phyloP scores from a whole-genome alignment of 2,329 filamentous ascomycete species.

The Sarocladium oryzae region DNA sequence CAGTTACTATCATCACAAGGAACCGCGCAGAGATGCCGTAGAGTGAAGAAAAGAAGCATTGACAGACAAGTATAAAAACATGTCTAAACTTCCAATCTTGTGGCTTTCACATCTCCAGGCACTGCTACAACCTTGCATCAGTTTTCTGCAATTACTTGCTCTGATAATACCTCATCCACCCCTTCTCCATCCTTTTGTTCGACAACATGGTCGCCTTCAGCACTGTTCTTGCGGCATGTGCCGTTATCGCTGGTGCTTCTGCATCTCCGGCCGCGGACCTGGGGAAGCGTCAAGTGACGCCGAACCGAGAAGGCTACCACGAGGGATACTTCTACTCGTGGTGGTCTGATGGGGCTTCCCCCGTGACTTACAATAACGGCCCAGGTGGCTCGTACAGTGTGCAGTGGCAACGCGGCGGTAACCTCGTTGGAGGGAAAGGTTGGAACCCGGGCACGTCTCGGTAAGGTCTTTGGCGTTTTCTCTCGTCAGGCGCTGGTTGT shows the following conservation, averaged over 20 bases:
- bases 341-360: conserved; percentile 35
- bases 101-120: too few species aligned
- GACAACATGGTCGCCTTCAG: conserved; percentile 10
- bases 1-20: not conserved
- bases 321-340: conserved; percentile 38
- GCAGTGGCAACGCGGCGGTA: conserved; percentile 36
- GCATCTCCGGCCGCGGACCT: conserved; percentile 9
- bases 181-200: not conserved
- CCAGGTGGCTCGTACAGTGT: conserved; percentile 33
- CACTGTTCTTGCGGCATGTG: conserved; percentile 9
- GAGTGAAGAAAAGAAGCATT: not conserved
- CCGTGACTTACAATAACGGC: conserved; percentile 34
- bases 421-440: conserved; percentile 52
- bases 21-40: too few species aligned
- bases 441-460: conserved; percentile 46
- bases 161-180: too few species aligned
- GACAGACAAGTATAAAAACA: not conserved
- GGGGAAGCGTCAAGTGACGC: conserved; percentile 15
- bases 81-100: too few species aligned
- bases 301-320: conserved; percentile 24
- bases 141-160: not conserved
- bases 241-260: conserved; percentile 5
- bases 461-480: conserved; percentile 26
- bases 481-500: too few species aligned
- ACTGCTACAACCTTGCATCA: too few species aligned